phyloP scores from a whole-genome alignment of 441 rosid species.

The Pelargonium exstipulatum region DNA sequence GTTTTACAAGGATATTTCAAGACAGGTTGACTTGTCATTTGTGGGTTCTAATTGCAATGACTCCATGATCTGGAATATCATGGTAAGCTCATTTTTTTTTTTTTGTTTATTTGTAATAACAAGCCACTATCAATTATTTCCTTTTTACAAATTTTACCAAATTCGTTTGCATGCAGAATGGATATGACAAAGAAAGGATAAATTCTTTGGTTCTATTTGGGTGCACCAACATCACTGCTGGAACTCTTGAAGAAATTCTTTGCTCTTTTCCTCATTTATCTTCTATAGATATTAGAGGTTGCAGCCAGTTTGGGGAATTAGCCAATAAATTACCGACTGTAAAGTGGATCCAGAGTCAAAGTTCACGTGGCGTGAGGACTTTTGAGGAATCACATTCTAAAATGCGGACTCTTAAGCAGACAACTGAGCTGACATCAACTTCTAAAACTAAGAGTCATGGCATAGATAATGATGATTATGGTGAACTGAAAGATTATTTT shows the following conservation, averaged over 20 bases:
- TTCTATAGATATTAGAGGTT: conserved; percentile 76
- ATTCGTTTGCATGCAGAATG: conserved; percentile 55
- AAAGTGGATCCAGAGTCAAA: conserved; percentile 58
- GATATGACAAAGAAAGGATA: conserved; percentile 67
- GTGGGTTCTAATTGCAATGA: conserved; percentile 75
- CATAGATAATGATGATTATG: conserved; percentile 70
- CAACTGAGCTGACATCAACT: conserved; percentile 38
- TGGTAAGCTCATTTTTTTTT: conserved; percentile 49
- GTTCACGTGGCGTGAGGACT: conserved; percentile 29
- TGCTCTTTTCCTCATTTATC: conserved; percentile 55
- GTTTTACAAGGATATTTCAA: conserved; percentile 72
- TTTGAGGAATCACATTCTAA: conserved; percentile 50
- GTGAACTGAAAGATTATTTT: conserved; percentile 89
- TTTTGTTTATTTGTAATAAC: neutral
- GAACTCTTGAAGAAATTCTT: conserved; percentile 64
- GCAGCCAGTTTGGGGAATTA: conserved; percentile 76
- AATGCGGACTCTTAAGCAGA: conserved; percentile 61
- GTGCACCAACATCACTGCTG: conserved; percentile 67
- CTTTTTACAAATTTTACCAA: conserved; percentile 14
- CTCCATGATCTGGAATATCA: conserved; percentile 45
- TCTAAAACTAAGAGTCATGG: conserved; percentile 41
- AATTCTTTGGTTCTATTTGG: conserved; percentile 70
- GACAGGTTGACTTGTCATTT: conserved; percentile 72
- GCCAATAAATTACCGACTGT: conserved; percentile 45
- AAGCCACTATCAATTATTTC: conserved; percentile 8